These are phyloP conservation scores for carrot (Daucus carota) DNA, from an alignment of 129 eudicot genomes.

Conservation along the genomic window DH1_v3.0 NC_030381.2:44662001-44662500, in stretches of 20 bases:
- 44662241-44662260: slow-evolving; percentile 90
- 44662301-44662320: slow-evolving; percentile 76
- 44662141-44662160: slow-evolving; percentile 4
- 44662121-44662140: neutral
- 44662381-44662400: slow-evolving; percentile 91
- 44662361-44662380: slow-evolving; percentile 83
- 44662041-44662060: too few relatives aligned
- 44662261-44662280: slow-evolving; percentile 87
- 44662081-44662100: slow-evolving; percentile 6
- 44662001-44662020: too few relatives aligned
- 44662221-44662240: slow-evolving; percentile 91
- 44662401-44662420: slow-evolving; percentile 86
- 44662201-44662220: slow-evolving; percentile 85
- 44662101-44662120: neutral
- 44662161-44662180: slow-evolving; percentile 14
- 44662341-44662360: slow-evolving; percentile 87
- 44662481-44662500: slow-evolving; percentile 71
- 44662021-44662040: too few relatives aligned
- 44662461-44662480: slow-evolving; percentile 55
- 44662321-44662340: slow-evolving; percentile 90
- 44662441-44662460: slow-evolving; percentile 82
- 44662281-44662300: slow-evolving; percentile 59
- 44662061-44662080: neutral
- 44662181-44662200: slow-evolving; percentile 47
- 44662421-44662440: slow-evolving; percentile 60